Evolutionary conservation across 2,329 filamentous ascomycete genomes (phyloP).

Genomic region (Beauveria scarabaeidicola): DNA sequence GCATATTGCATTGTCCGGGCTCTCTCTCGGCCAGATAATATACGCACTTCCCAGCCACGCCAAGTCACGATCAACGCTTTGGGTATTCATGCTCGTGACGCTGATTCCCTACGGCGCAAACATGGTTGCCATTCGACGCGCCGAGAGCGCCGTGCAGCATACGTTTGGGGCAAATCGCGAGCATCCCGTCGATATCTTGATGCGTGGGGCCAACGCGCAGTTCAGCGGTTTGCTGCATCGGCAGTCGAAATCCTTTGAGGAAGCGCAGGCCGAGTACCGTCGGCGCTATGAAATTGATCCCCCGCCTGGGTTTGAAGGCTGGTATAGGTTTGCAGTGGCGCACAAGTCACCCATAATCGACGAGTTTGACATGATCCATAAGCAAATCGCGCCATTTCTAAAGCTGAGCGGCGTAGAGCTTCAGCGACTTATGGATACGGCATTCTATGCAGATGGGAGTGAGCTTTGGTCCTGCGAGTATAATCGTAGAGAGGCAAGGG

Average conservation of each 20-base stretch:
- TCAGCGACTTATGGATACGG: conserved; percentile 19
- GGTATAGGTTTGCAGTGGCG: conserved; percentile 33
- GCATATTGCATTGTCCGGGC: conserved; percentile 20
- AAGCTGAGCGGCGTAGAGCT: conserved; percentile 28
- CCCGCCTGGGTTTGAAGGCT: conserved; percentile 37
- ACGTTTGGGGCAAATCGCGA: conserved; percentile 8
- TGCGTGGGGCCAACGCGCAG: conserved; percentile 17
- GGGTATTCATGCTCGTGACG: conserved; percentile 23
- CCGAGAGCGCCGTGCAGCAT: conserved; percentile 11
- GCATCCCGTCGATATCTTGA: conserved; percentile 30
- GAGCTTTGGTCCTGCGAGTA: conserved; percentile 32
- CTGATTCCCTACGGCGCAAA: conserved; percentile 25
- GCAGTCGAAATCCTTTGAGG: conserved; percentile 30
- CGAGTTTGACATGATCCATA: conserved; percentile 37
- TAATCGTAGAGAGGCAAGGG: conserved; percentile 17
- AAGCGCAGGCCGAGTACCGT: conserved; percentile 32
- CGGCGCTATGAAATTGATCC: conserved; percentile 34
- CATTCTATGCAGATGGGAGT: conserved; percentile 17
- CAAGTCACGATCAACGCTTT: conserved; percentile 21
- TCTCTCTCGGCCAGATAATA: conserved; percentile 25
- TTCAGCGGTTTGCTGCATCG: conserved; percentile 25
- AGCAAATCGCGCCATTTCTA: conserved; percentile 32
- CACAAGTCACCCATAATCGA: conserved; percentile 39
- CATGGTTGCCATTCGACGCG: conserved; percentile 16
- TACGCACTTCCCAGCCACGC: conserved; percentile 23